These are phyloP conservation scores for California macrophylla DNA, from an alignment of 441 rosid species.

Conservation along the genomic window DNA sequence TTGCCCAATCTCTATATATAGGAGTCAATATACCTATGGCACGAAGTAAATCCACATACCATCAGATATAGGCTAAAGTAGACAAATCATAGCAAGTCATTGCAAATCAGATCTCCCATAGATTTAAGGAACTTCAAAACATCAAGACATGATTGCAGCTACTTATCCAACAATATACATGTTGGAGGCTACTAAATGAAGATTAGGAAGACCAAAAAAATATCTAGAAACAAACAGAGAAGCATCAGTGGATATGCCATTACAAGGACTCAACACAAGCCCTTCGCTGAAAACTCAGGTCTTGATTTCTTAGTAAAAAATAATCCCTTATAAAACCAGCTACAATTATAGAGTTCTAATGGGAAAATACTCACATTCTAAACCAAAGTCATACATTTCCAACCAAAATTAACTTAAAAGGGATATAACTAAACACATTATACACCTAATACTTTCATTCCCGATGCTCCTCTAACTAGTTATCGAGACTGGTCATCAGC, in stretches of 20 bases:
- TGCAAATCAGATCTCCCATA: neutral
- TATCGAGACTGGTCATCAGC: conserved; percentile 16
- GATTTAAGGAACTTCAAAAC: neutral
- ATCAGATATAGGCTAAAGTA: no score
- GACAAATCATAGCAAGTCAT: neutral
- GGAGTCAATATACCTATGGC: no score
- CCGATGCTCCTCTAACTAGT: conserved; percentile 13
- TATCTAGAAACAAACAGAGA: neutral
- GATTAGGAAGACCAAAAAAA: neutral
- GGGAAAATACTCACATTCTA: conserved; percentile 9
- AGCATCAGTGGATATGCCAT: neutral
- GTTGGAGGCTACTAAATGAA: no score
- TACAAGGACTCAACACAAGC: neutral
- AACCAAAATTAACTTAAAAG: conserved; percentile 4
- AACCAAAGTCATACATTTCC: conserved; percentile 13
- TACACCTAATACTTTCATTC: conserved; percentile 4
- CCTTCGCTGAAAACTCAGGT: conserved; percentile 6
- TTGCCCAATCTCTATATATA: no score
- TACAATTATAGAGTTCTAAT: neutral
- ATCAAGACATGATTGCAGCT: no score
- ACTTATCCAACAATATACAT: no score
- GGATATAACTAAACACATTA: neutral
- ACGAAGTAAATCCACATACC: no score
- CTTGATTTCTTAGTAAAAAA: neutral
- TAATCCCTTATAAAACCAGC: conserved; percentile 3